Base-by-base conservation (phyloP, 164 flowering plant genomes). In the Nelumbo lutea region DNA sequence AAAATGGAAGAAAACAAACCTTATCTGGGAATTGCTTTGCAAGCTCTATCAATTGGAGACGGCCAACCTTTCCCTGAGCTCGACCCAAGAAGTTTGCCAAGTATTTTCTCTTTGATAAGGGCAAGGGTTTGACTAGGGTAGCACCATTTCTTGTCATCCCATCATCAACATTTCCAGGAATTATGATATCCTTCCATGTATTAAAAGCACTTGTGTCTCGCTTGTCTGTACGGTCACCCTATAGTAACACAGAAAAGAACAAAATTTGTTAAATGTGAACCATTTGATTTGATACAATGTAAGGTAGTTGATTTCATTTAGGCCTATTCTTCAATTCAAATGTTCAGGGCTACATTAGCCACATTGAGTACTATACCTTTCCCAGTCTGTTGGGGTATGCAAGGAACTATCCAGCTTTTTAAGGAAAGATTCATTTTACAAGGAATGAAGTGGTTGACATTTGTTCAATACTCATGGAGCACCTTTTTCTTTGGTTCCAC, bases 171-270 rank as follows among this genome's bases (percentile, higher is more conserved):
- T 96, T 96, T 45, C 97, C 98, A 72, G 99, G 98, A 74, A 96
- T 90, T 51, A 93, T 90, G 73, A 96, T 89, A 76, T 96, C 98
- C 80, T 96, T 96, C 99, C 99, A 96, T 43, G 99, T 90, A 79
- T 89, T 89, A 66, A 92, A 96, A 61, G 97, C 90, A 83, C 89
- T 93, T 10, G 83, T 85, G 60, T 84, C 89, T 73, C 85, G 82
- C 70, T 90, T 96, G 75, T 96, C 99, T 40, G 99, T 96, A 42
- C 99, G 90, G 78, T 96, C 99, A 61, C 97, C 99, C 99, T 96
- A 79, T 73, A 74, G 64, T 68, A 68, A 65, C 69, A 77, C 39
- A 72, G 1, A 46, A 42, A 46, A 14, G 52, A 47, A 27, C 27
- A 27, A 27, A 27, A 27, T 27, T 27, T 27, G 27, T 27, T 27